phyloP scores from a whole-genome alignment of 2,329 filamentous ascomycete species.

The Coniochaeta pulveracea region DNA sequence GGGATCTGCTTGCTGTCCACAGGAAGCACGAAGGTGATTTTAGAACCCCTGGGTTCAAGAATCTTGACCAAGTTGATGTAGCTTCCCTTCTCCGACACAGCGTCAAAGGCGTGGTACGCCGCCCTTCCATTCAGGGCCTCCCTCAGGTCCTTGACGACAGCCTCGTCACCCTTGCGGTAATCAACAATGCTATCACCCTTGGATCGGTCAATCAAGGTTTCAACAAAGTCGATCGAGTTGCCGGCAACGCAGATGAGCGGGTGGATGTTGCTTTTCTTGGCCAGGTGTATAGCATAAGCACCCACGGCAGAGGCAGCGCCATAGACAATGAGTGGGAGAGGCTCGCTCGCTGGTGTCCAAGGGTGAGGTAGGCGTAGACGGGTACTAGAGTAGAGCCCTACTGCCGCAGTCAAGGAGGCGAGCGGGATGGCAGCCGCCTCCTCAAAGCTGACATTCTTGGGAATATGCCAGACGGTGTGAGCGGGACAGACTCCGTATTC shows the following conservation, averaged over 20 bases:
- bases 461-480: slow-evolving; percentile 30
- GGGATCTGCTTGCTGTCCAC: slow-evolving; percentile 17
- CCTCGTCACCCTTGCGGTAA: slow-evolving; percentile 45
- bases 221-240: slow-evolving; percentile 34
- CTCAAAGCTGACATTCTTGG: slow-evolving; percentile 22
- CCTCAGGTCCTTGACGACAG: slow-evolving; percentile 32
- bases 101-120: slow-evolving; percentile 43
- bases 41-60: slow-evolving; percentile 24
- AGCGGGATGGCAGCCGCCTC: slow-evolving; percentile 30
- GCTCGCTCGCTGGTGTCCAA: slow-evolving; percentile 13
- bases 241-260: slow-evolving; percentile 51
- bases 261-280: slow-evolving; percentile 41
- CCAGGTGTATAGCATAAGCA: slow-evolving; percentile 45
- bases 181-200: slow-evolving; percentile 49
- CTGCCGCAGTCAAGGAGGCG: slow-evolving; percentile 29
- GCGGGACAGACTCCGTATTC: slow-evolving; percentile 30
- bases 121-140: slow-evolving; percentile 27
- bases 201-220: slow-evolving; percentile 34
- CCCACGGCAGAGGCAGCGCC: slow-evolving; percentile 45
- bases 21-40: slow-evolving; percentile 26
- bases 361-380: slow-evolving; percentile 26
- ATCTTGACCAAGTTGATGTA: slow-evolving; percentile 30
- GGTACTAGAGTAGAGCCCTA: slow-evolving; percentile 24
- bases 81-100: slow-evolving; percentile 41
- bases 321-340: slow-evolving; percentile 34